Base-by-base conservation (phyloP, 441 rosid genomes). In the Pelargonium citronellum region DNA sequence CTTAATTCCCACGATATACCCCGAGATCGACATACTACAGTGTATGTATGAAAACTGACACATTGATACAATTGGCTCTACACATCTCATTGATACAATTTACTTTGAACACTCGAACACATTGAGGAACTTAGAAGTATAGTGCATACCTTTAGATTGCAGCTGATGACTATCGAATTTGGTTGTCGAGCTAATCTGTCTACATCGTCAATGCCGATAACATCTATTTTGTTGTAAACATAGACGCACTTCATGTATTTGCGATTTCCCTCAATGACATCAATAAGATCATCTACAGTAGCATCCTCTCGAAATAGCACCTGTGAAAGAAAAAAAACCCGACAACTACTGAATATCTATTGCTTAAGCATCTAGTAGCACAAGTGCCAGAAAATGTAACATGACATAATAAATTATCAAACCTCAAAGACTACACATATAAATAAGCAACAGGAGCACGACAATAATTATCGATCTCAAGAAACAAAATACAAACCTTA, bases 221-320 rank as follows among this genome's bases (percentile, higher is more conserved):
- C 98, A 75, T 95, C 99, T 66, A 95, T 95, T 83, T 95, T 95
- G 86, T 92, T 95, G 83, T 95, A 95, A 75, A 95, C 99, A 74
- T 95, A 95, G 46, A 92, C 75, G 70, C 99, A 95, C 79, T 95
- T 92, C 81, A 92, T 92, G 82, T 95, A 92, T 79, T 90, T 95
- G 61, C 97, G 91, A 73, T 95, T 95, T 79, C 98, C 98, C 81
- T 95, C 99, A 53, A 92, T 89, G 72, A 95, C 98, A 81, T 92
- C 98, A 39, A 95, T 95, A 64, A 95, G 85, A 81, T 95, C 99
- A 88, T 92, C 99, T 74, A 91, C 96, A 19, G 97, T 92, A 68
- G 99, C 98, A 82, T 95, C 90, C 89, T 95, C 99, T 37, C 96
- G 97, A 73, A 95, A 95, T 67, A 95, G 92, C 27, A 92, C 74